Evolutionary conservation across 495 filamentous ascomycete species (phyloP), one percentile per base, ranked within the genome.

Genomic region (Aspergillus diversus): DNA sequence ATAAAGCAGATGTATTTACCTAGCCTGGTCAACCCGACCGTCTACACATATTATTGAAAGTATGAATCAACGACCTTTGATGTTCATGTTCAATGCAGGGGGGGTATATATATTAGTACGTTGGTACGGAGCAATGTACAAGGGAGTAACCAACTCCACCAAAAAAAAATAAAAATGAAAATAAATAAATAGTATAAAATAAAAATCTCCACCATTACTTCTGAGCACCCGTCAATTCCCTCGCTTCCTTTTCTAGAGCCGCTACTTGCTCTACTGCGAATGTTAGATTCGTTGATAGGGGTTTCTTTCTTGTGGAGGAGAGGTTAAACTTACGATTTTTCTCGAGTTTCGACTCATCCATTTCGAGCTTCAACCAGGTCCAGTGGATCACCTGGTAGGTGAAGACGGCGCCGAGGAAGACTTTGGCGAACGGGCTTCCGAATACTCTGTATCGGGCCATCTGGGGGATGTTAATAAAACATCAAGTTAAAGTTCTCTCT

Each of bases 341-440:
- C 49, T 88, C 80, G 11, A 81, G 76, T 75, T 86, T 90, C 33
- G 82, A 77, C 72, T 93, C 91, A 62, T 91, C 81, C 57, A 80
- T 83, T 77, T 97, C 94, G n/a, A 98, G 79, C 76, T 91, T 95
- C 75, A 86, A 61, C 95, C 94, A 99, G 21, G 80, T 76, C 84
- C 86, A 96, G 75, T 97, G 96, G 31, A 86, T 74, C 9, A 91
- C 69, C 73, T 99, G 95, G 77, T 97, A 99, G 0, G 89, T 91
- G 74, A 96, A 89, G 27, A 97, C 80, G 13, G 92, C 91, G 55
- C 92, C 87, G 8, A 97, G 83, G 68, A 96, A 89, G 61, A 90
- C 89, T 76, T 97, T 98, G 42, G 83, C 83, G 60, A 98, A 84
- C 12, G 95, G 93, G 7, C 89, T 82, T 32, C 84, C 82, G 74